Percentiles rank a stretch among this genome's conserved stretches.
Conservation (phyloP, 2,329 filamentous ascomycete species). For the Ceratocystis diversiconidia region DNA sequence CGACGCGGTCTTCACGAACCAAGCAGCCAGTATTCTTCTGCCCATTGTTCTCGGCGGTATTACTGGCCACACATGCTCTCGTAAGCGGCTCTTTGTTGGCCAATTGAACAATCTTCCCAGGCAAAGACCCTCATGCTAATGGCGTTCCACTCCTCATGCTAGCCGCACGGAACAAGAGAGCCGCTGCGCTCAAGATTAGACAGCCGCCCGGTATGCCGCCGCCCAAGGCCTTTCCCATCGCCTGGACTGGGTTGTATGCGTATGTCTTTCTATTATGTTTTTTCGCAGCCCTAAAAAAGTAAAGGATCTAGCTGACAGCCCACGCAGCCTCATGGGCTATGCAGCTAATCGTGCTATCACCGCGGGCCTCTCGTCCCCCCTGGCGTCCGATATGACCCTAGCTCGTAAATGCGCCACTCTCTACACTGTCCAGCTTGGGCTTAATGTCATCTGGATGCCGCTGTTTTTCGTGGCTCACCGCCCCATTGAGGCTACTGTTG, state of each 20-base stretch:
- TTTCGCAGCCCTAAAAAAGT: neutral
- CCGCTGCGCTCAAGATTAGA: conserved; percentile 33
- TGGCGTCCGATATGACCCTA: conserved; percentile 34
- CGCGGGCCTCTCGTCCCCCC: conserved; percentile 41
- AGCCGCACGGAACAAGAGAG: conserved; percentile 47
- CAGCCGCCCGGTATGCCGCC: conserved; percentile 53
- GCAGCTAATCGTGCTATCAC: conserved; percentile 65
- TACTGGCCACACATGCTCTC: conserved; percentile 54
- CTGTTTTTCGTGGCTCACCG: conserved; percentile 72
- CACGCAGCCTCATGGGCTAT: conserved; percentile 61
- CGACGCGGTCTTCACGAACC: conserved; percentile 52
- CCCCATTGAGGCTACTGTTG: conserved; percentile 58
- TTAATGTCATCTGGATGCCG: conserved; percentile 85
- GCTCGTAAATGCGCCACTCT: conserved; percentile 59
- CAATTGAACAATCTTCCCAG: conserved; percentile 11
- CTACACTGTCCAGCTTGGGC: conserved; percentile 70
- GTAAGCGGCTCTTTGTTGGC: conserved; percentile 30
- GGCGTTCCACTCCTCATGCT: conserved; percentile 24
- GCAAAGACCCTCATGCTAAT: conserved; percentile 3
- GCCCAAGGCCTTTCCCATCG: conserved; percentile 47
- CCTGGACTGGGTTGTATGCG: conserved; percentile 54
- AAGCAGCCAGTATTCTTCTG: conserved; percentile 59
- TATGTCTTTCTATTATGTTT: conserved; percentile 19
- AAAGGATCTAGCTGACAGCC: neutral
- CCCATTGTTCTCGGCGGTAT: conserved; percentile 59